Conservation (phyloP, 345 rosid genomes). For the Stellera chamaejasme region DNA sequence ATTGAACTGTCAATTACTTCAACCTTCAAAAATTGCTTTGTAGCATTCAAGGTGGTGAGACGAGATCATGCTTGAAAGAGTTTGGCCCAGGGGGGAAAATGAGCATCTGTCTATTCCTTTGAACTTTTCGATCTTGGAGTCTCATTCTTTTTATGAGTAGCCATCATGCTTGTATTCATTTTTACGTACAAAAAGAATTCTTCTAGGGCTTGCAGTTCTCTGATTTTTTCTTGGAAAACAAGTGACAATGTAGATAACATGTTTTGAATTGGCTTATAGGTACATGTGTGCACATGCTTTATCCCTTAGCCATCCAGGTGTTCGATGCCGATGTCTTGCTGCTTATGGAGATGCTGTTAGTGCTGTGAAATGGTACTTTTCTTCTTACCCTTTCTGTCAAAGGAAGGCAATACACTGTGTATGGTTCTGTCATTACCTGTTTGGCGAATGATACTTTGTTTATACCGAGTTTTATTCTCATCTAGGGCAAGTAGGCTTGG, state of each 20-base stretch:
- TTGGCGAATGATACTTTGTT: too few species aligned
- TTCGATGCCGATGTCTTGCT: constrained; percentile 96
- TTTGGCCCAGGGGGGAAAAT: too few species aligned
- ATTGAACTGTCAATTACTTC: too few species aligned
- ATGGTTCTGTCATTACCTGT: neutral
- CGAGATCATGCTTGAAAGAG: too few species aligned
- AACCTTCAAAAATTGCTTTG: too few species aligned
- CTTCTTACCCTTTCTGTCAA: constrained; percentile 4
- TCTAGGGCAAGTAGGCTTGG: constrained; percentile 98
- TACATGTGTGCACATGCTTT: constrained; percentile 98
- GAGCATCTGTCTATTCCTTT: too few species aligned
- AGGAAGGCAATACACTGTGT: constrained; percentile 7
- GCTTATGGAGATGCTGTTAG: constrained; percentile 98
- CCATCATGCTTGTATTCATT: neutral
- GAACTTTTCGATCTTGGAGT: too few species aligned
- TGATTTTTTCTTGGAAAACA: neutral
- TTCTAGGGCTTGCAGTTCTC: neutral
- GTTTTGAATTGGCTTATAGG: constrained; percentile 31
- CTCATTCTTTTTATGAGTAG: too few species aligned
- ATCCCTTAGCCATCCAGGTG: constrained; percentile 95
- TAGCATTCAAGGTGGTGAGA: too few species aligned
- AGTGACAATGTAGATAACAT: neutral
- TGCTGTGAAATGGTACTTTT: constrained; percentile 87
- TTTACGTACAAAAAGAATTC: neutral
- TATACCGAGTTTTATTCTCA: constrained; percentile 12